Base-by-base conservation (phyloP, 2,329 filamentous ascomycete genomes). In the Scorias spongiosa region DNA sequence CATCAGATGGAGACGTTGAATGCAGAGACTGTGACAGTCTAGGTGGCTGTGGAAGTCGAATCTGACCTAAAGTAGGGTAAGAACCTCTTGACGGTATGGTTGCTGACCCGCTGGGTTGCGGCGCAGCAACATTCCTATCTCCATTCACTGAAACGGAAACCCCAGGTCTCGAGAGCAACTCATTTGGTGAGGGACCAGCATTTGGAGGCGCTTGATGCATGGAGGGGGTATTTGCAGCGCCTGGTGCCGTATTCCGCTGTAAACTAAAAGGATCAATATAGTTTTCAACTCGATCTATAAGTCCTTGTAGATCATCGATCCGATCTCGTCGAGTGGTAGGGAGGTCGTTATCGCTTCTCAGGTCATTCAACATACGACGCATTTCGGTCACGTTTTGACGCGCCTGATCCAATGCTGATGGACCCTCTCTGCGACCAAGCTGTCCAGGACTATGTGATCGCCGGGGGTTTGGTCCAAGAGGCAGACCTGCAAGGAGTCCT, bases 361-460 rank as follows among this genome's bases (percentile, higher is more conserved):
- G 49, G 29, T 57, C 52, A n/a, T 50, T 51, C 10, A 59, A 47
- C 46, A 60, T 51, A 15, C 54, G 52, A 7, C 49, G 49, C 54
- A 60, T 58, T 42, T 59, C 54, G 4, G 50, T 46, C 17, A 60
- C 46, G 37, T 57, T 57, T 9, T 57, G 51, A 10, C 57, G 51
- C 10, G 57, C 57, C 42, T 51, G 50, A 39, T 59, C 56, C 10
- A 60, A 45, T 11, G 56, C 54, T 18, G 54, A 55, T 2, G 49
- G 50, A 10, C 48, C 50, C 28, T 42, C 40, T 29, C 20, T 38
- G 12, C 14, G 14, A 36, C 12, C 12, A 5, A 9, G 15, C 32
- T 15, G 32, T 15, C 32, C 32, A 4, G 12, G 12, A 5, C 11
- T 36, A 15, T 12, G 15, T 4, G 32, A 15, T 36, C 32, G 32